Conservation (phyloP, 305 asterid species). For the Stenogyne calaminthoides region DNA sequence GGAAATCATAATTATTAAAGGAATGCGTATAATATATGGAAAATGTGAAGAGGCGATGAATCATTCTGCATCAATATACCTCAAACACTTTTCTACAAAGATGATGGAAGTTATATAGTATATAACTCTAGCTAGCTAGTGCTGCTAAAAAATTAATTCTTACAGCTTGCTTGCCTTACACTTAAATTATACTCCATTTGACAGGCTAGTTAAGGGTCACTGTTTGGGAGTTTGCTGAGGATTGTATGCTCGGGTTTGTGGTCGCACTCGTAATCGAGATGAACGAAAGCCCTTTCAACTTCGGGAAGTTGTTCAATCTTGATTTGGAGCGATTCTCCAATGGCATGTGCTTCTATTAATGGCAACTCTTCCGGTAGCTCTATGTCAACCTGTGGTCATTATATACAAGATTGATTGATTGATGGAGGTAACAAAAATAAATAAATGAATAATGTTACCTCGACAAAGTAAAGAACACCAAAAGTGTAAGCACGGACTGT, state of each 20-base stretch:
- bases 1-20: too few species aligned
- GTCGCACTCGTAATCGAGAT: conserved; percentile 67
- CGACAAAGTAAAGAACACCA: conserved; percentile 85
- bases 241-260: conserved; percentile 71
- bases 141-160: too few species aligned
- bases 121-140: not conserved
- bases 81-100: too few species aligned
- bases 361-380: conserved; percentile 79
- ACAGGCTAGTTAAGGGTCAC: conserved; percentile 35
- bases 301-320: conserved; percentile 66
- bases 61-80: too few species aligned
- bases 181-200: too few species aligned
- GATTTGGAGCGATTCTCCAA: conserved; percentile 74
- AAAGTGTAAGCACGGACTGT: conserved; percentile 91
- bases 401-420: too few species aligned
- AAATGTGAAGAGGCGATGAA: too few species aligned
- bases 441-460: conserved; percentile 50
- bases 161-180: too few species aligned
- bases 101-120: too few species aligned
- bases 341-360: conserved; percentile 70
- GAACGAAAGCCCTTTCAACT: conserved; percentile 59
- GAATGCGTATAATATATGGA: too few species aligned
- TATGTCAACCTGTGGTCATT: conserved; percentile 55
- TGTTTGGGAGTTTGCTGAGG: conserved; percentile 52
- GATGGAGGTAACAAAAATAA: too few species aligned